Conservation (phyloP, 1,139 yeast genomes). For the Diutina mesorugosa region DNA sequence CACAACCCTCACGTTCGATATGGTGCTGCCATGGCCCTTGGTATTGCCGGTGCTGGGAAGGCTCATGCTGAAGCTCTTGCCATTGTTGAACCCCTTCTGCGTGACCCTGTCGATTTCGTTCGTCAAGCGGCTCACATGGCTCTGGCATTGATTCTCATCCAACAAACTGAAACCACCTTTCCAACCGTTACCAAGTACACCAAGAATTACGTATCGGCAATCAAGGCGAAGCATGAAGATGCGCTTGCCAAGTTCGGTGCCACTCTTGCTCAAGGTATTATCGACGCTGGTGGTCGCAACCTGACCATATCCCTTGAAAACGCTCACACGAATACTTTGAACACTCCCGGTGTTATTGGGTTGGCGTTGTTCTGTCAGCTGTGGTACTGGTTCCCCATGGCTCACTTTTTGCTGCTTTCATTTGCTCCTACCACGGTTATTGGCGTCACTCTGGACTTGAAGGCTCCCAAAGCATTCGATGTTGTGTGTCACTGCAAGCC, state of each 20-base stretch:
- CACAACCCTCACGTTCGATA: slow-evolving; percentile 98
- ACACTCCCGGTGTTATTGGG: slow-evolving; percentile 87
- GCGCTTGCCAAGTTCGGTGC: slow-evolving; percentile 98
- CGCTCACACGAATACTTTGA: slow-evolving; percentile 80
- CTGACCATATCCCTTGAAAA: slow-evolving; percentile 91
- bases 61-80: slow-evolving; percentile 82
- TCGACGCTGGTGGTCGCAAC: slow-evolving; percentile 98
- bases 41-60: slow-evolving; percentile 95
- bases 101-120: slow-evolving; percentile 93
- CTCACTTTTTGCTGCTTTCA: slow-evolving; percentile 85
- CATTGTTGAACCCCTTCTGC: slow-evolving; percentile 82
- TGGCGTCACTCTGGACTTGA: slow-evolving; percentile 77
- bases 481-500: slow-evolving; percentile 73
- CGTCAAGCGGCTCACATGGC: slow-evolving; percentile 97
- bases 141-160: slow-evolving; percentile 81
- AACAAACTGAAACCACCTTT: slow-evolving; percentile 77
- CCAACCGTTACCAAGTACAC: slow-evolving; percentile 74
- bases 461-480: slow-evolving; percentile 65
- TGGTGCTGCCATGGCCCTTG: slow-evolving; percentile 95
- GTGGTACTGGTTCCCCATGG: slow-evolving; percentile 98
- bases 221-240: slow-evolving; percentile 85
- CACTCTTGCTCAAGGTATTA: slow-evolving; percentile 90
- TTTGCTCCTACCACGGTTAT: slow-evolving; percentile 87
- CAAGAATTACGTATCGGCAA: slow-evolving; percentile 61
- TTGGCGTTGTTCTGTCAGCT: slow-evolving; percentile 80